Evolutionary conservation across 164 flowering plant species (phyloP).

Genomic region (Liquidambar formosana): DNA sequence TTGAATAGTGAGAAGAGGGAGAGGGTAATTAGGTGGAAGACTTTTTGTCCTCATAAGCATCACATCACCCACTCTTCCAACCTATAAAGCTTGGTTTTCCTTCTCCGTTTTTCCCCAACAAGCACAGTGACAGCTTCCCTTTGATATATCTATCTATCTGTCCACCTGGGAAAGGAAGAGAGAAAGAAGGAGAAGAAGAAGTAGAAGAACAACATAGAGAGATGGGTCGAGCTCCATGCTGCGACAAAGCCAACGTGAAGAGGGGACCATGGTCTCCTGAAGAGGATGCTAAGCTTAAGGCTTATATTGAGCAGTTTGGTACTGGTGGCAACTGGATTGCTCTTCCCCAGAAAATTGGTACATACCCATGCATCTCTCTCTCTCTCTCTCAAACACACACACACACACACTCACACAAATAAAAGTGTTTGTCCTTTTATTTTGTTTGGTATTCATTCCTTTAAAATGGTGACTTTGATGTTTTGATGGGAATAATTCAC

Average conservation of each 20-base stretch:
- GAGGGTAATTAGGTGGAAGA: slow-evolving; percentile 26
- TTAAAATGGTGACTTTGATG: not conserved
- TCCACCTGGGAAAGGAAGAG: no score
- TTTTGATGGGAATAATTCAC: slow-evolving; percentile 1
- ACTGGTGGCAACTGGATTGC: slow-evolving; percentile 94
- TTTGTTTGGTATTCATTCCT: not conserved
- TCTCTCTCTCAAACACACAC: slow-evolving; percentile 1
- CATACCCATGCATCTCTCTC: not conserved
- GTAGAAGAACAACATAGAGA: not conserved
- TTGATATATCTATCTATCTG: not conserved
- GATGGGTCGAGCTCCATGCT: slow-evolving; percentile 94
- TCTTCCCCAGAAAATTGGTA: slow-evolving; percentile 85
- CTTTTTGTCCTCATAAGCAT: slow-evolving; percentile 43
- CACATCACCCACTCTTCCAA: slow-evolving; percentile 35
- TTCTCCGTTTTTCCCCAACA: slow-evolving; percentile 20
- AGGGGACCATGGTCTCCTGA: slow-evolving; percentile 93
- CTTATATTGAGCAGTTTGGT: slow-evolving; percentile 63
- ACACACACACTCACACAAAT: no score
- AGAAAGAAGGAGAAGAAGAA: slow-evolving; percentile 11
- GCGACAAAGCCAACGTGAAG: slow-evolving; percentile 84
- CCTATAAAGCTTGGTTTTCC: slow-evolving; percentile 51
- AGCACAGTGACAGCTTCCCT: slow-evolving; percentile 10
- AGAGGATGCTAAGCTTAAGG: slow-evolving; percentile 78
- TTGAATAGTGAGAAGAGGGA: slow-evolving; percentile 26
- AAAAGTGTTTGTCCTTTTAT: no score